Evolutionary conservation across 495 filamentous ascomycete species (phyloP), one percentile per base, ranked within the genome.

Genomic region (Penicillium alfredii): DNA sequence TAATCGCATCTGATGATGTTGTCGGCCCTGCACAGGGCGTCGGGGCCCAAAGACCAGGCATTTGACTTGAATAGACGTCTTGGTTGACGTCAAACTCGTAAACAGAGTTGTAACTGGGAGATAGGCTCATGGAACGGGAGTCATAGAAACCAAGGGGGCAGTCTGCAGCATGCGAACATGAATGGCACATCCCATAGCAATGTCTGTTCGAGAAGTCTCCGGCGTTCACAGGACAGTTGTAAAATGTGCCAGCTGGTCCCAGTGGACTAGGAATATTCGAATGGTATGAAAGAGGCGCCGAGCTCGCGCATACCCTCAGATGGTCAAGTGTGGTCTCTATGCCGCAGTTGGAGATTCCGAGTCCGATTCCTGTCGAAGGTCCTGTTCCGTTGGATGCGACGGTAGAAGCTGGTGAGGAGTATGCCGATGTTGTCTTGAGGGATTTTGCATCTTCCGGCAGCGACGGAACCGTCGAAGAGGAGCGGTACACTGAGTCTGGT

Each of bases 291-390:
- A 26, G 26, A 3, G 50, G 29, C 12, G 46, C n/a, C 14, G 31
- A 22, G 18, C 27, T 11, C 31, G 46, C 8, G 24, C 35, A 53
- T 2, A 30, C 30, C 28, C 33, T 40, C 27, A 47, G 8, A 24
- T 57, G 40, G 9, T 37, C 31, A 10, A 41, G 35, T 2, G 30
- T 10, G 13, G 32, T 16, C 11, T 58, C 55, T 16, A 55, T 47
- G 1, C 47, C 53, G 34, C 52, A 55, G 25, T 45, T 35, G n/a
- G 50, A 48, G 11, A 67, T 64, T 0, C 63, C 66, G n/a, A 68
- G 27, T 7, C 63, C 61, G 10, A 48, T 25, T 8, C 39, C 7
- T 8, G 43, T 24, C 22, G 40, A 40, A 26, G 47, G 37, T 8
- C 41, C 28, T n/a, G 24, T 26, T 14, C 44, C 26, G 24, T 53